Conservation (phyloP, 129 eudicot species). For the Flaveria robusta region DNA sequence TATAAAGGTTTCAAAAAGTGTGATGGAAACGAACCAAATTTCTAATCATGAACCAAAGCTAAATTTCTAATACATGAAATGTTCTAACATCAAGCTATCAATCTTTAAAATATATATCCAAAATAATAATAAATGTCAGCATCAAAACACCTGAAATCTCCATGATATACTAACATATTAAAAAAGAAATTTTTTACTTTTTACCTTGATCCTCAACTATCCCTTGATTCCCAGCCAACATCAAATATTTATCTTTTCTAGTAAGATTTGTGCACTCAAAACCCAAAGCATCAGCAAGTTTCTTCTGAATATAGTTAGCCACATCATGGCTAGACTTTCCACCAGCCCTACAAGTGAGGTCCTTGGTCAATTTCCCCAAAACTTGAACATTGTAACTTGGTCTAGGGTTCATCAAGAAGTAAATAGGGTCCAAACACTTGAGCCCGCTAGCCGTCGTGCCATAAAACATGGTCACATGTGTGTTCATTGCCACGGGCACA, state of each 20-base stretch:
- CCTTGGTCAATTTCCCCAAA: constrained; percentile 65
- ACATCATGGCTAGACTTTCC: constrained; percentile 83
- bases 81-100: neutral
- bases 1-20: too few species aligned
- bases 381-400: constrained; percentile 64
- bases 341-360: constrained; percentile 71
- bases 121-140: constrained; percentile 28
- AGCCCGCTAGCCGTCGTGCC: constrained; percentile 96
- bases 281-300: constrained; percentile 76
- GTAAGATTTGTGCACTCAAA: constrained; percentile 88
- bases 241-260: constrained; percentile 88
- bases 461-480: constrained; percentile 78
- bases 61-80: neutral
- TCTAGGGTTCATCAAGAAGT: constrained; percentile 87
- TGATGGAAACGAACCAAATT: too few species aligned
- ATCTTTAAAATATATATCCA: constrained; percentile 21
- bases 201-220: constrained; percentile 49
- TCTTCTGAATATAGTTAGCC: constrained; percentile 78
- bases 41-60: neutral
- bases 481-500: constrained; percentile 87
- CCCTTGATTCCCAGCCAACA: constrained; percentile 96
- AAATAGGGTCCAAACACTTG: constrained; percentile 83
- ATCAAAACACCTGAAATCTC: constrained; percentile 25
- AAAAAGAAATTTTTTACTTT: constrained; percentile 22
- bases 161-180: neutral